A percentile compares a stretch with the other conserved stretches of the same genome.
phyloP scores from a whole-genome alignment of 2,329 filamentous ascomycete genomes.

The Aspergillus ibericus region DNA sequence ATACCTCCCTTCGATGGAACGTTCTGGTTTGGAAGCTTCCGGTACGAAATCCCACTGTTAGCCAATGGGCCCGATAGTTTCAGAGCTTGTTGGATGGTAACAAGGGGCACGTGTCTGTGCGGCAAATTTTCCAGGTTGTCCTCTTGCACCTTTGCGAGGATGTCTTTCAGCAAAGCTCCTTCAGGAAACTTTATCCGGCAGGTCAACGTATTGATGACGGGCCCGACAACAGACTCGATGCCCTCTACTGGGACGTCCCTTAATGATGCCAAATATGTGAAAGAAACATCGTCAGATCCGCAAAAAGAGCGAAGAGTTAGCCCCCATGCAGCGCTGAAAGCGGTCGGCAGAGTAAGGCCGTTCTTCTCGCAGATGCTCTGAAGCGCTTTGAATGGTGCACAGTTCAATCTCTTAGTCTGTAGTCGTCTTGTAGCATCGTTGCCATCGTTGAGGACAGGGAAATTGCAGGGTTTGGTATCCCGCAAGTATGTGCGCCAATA shows the following conservation, averaged over 20 bases:
- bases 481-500: constrained; percentile 42
- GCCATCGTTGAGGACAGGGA: constrained; percentile 38
- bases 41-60: constrained; percentile 52
- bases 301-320: constrained; percentile 61
- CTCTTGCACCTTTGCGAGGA: constrained; percentile 45
- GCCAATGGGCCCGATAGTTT: constrained; percentile 43
- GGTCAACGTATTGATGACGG: constrained; percentile 49
- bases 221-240: constrained; percentile 47
- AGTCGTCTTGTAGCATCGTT: constrained; percentile 24
- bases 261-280: constrained; percentile 47
- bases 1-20: constrained; percentile 29
- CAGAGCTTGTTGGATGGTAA: constrained; percentile 50
- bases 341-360: constrained; percentile 51
- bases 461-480: constrained; percentile 36
- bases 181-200: constrained; percentile 44
- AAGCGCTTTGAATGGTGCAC: constrained; percentile 30
- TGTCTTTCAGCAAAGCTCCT: constrained; percentile 34
- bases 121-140: constrained; percentile 50
- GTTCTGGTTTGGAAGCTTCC: constrained; percentile 39
- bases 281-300: constrained; percentile 68
- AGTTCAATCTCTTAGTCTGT: constrained; percentile 32
- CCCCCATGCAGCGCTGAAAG: constrained; percentile 72
- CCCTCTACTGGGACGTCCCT: constrained; percentile 43
- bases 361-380: constrained; percentile 43
- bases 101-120: constrained; percentile 46